Evolutionary conservation across 1,284 basidiomycete species (phyloP).

Genomic region (Heterobasidion annosum): DNA sequence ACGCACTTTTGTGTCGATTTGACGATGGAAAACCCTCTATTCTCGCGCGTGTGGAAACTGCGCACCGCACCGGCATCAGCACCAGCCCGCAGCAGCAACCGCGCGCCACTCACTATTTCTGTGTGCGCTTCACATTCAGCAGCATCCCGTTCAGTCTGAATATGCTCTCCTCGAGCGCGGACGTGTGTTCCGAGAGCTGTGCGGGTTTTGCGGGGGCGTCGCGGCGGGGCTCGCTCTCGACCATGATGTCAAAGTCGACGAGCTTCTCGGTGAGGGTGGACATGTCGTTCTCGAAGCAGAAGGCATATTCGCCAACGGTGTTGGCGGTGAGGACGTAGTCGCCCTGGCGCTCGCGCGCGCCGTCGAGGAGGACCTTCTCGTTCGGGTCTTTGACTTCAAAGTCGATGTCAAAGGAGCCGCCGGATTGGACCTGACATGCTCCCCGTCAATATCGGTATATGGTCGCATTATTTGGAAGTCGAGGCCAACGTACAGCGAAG

Average conservation of each 20-base stretch:
- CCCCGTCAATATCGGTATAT: too few species aligned
- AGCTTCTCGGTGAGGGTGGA: conserved; percentile 85
- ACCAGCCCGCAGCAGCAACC: conserved; percentile 48
- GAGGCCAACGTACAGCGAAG: conserved; percentile 37
- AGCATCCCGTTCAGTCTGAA: conserved; percentile 84
- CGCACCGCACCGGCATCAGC: background rate
- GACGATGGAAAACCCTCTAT: conserved; percentile 73
- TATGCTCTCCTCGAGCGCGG: conserved; percentile 86
- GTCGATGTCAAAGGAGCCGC: conserved; percentile 96
- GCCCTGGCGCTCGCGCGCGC: conserved; percentile 83
- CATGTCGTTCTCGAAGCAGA: conserved; percentile 98
- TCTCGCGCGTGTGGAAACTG: conserved; percentile 78
- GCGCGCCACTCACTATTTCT: conserved; percentile 67
- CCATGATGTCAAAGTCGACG: conserved; percentile 96
- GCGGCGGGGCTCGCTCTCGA: conserved; percentile 87
- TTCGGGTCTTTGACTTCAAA: conserved; percentile 89
- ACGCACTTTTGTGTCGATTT: conserved; percentile 68
- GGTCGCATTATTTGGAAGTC: too few species aligned
- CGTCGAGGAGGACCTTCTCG: conserved; percentile 81
- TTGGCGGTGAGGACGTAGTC: conserved; percentile 98
- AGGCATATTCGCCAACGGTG: conserved; percentile 89
- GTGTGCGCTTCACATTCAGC: conserved; percentile 80
- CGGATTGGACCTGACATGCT: conserved; percentile 75
- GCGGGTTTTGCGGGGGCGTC: conserved; percentile 75
- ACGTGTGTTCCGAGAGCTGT: conserved; percentile 87